phyloP scores from a whole-genome alignment of 2,329 filamentous ascomycete species.

The Clonostachys sp. region DNA sequence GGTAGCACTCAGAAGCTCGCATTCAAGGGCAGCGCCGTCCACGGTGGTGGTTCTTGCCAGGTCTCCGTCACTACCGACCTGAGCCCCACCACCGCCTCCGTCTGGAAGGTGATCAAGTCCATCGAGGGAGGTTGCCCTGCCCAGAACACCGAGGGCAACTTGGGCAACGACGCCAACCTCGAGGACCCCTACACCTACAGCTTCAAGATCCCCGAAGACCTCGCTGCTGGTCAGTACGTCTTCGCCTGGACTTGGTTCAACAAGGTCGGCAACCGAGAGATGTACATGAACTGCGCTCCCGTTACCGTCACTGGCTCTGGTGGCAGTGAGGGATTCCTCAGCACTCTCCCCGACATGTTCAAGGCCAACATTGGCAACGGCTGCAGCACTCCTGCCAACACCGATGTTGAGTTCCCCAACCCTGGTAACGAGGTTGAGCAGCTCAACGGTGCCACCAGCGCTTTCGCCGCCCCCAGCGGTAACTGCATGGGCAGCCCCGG shows the following conservation, averaged over 20 bases:
- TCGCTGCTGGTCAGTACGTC: slow-evolving; percentile 72
- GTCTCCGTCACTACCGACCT: slow-evolving; percentile 78
- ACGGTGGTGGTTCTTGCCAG: slow-evolving; percentile 92
- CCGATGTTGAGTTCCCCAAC: slow-evolving; percentile 56
- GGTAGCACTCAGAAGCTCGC: slow-evolving; percentile 40
- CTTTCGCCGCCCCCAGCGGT: slow-evolving; percentile 18
- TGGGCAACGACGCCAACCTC: slow-evolving; percentile 38
- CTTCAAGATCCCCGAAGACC: slow-evolving; percentile 66
- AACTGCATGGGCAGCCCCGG: slow-evolving; percentile 13
- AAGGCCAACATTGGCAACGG: slow-evolving; percentile 57
- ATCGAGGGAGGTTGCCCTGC: slow-evolving; percentile 83
- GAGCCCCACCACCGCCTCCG: slow-evolving; percentile 57
- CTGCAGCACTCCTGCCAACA: slow-evolving; percentile 45
- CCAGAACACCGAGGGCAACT: slow-evolving; percentile 50
- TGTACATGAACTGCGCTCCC: slow-evolving; percentile 96
- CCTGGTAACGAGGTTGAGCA: slow-evolving; percentile 53
- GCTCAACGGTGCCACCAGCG: slow-evolving; percentile 30
- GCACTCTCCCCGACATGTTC: slow-evolving; percentile 66
- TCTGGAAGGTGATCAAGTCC: slow-evolving; percentile 87
- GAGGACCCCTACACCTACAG: slow-evolving; percentile 53
- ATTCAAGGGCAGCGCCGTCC: slow-evolving; percentile 70
- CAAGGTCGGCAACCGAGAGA: slow-evolving; percentile 85
- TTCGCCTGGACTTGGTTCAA: slow-evolving; percentile 97
- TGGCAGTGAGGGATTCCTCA: slow-evolving; percentile 47
- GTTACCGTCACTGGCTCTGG: slow-evolving; percentile 56